Evolutionary conservation across 2,329 filamentous ascomycete genomes (phyloP), one percentile per base, ranked within the genome.

Genomic region (Mariannaea elegans): DNA sequence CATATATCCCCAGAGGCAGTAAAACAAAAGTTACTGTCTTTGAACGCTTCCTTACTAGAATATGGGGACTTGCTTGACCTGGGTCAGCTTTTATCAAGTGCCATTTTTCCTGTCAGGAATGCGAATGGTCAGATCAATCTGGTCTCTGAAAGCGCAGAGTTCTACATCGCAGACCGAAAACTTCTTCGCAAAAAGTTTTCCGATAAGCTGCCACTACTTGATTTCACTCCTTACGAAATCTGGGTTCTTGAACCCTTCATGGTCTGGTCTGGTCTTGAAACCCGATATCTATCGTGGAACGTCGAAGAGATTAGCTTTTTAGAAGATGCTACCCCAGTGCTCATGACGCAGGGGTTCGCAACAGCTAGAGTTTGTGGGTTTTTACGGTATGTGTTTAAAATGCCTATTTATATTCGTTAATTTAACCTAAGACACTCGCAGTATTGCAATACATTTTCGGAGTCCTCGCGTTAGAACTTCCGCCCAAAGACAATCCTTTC

Each of bases 221-320:
- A 70, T 2, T 69, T 69, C 10, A 65, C 64, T 2, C 54, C 67
- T 0, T 56, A 60, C 21, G 66, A 63, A 2, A 52, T 70, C 3
- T 70, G 67, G 67, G 63, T 60, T 41, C 62, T 69, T 1, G 59
- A 64, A 16, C 65, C 65, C 9, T 8, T 69, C 0, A 10, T 69
- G 7, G 48, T 60, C 0, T 69, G 67, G 67, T 67, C 67, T 1
- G 57, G 50, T 2, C 62, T 69, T 3, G 67, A 69, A 4, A 39
- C 52, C 2, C 52, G 59, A 7, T 70, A 70, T 14, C 19, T 69
- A 1, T 69, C 67, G 0, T 56, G 51, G 2, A 65, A 70, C 9
- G 62, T 70, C 3, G 53, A 62, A 1, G 67, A 67, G 6, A 32
- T 39, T 18, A 52, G 31, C 4, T 44, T 27, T 19, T 13, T 47